Percentiles rank a stretch among this genome's conserved stretches.
These are phyloP conservation scores for Suillus cothurnatus DNA, from an alignment of 768 basidiomycete genomes.

Conservation along the genomic window DNA sequence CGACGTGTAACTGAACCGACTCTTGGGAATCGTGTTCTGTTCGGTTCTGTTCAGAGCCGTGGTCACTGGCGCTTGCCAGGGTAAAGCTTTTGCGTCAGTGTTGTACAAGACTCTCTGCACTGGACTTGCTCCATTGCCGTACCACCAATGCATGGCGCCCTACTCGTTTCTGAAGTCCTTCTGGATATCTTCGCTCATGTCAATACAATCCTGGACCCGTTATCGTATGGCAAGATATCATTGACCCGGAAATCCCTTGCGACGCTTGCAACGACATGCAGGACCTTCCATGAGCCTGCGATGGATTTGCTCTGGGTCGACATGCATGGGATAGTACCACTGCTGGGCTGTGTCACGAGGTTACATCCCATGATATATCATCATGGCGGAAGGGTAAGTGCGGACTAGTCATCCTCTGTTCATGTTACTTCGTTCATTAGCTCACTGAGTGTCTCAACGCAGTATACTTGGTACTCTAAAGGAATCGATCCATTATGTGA, in stretches of 20 bases:
- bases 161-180: background rate
- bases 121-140: background rate
- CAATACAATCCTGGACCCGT: background rate
- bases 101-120: background rate
- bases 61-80: background rate
- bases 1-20: background rate
- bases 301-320: background rate
- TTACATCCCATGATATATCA: slow-evolving; percentile 2
- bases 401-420: background rate
- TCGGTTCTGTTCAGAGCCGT: background rate
- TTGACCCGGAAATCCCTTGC: background rate
- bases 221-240: background rate
- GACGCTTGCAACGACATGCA: background rate
- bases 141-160: background rate
- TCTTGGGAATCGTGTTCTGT: background rate
- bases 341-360: slow-evolving; percentile 2
- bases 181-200: slow-evolving; percentile 1
- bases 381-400: background rate
- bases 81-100: background rate
- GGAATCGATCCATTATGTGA: background rate
- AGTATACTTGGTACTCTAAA: background rate
- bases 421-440: background rate
- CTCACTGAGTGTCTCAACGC: background rate
- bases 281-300: background rate
- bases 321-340: background rate